Conservation (phyloP, 2,329 filamentous ascomycete species). For the Botrytis fabae region DNA sequence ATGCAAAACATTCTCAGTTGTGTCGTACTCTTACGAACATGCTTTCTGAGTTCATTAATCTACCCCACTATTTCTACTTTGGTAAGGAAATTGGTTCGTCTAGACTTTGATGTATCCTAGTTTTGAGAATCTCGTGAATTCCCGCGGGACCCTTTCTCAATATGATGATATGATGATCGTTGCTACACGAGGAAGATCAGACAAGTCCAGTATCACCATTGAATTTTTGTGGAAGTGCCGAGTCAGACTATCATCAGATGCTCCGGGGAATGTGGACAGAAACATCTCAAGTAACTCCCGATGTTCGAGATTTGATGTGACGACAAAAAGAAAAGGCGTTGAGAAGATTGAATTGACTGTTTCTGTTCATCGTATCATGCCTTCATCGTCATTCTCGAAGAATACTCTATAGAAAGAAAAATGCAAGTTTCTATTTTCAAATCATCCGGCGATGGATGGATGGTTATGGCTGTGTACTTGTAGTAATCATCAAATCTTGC, state of each 20-base stretch:
- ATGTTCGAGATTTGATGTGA: neutral
- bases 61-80: conserved; percentile 13
- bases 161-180: neutral
- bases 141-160: neutral
- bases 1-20: conserved; percentile 8
- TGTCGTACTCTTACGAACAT: conserved; percentile 7
- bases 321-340: neutral
- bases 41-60: neutral
- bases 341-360: neutral
- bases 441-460: neutral
- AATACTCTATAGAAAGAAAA: neutral
- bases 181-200: conserved; percentile 12
- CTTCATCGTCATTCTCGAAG: neutral
- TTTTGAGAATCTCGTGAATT: neutral
- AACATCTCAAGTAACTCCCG: neutral
- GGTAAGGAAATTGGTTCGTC: conserved; percentile 3
- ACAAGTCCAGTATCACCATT: conserved; percentile 17
- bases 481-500: neutral
- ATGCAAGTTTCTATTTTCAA: conserved; percentile 9
- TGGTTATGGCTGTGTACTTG: neutral
- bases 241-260: neutral
- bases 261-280: neutral
- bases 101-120: neutral
- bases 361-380: neutral
- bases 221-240: neutral